These are phyloP conservation scores for Amanita polypyramis DNA, from an alignment of 768 basidiomycete species.

Conservation along the genomic window DNA sequence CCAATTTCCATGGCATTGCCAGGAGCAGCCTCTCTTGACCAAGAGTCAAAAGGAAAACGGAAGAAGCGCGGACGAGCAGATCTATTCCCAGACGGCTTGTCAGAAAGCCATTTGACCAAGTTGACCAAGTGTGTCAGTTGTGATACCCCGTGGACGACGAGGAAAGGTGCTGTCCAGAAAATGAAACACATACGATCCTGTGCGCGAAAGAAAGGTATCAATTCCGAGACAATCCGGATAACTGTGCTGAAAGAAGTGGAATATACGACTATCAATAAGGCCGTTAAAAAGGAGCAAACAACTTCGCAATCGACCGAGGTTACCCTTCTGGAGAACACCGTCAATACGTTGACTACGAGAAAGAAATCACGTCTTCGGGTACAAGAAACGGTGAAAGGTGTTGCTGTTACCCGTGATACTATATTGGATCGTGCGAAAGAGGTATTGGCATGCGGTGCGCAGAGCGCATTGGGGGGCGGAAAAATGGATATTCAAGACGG, in stretches of 20 bases:
- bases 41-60: slow-evolving; percentile 7
- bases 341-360: not conserved
- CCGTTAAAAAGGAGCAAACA: not conserved
- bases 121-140: slow-evolving; percentile 57
- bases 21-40: slow-evolving; percentile 2
- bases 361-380: not conserved
- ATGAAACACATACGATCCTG: slow-evolving; percentile 57
- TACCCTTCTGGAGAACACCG: slow-evolving; percentile 1
- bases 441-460: slow-evolving; percentile 18
- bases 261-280: not conserved
- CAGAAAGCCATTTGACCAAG: slow-evolving; percentile 34
- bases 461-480: slow-evolving; percentile 6
- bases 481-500: not conserved
- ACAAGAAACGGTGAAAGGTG: slow-evolving; percentile 32
- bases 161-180: slow-evolving; percentile 56
- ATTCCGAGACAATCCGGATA: slow-evolving; percentile 41
- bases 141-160: slow-evolving; percentile 55
- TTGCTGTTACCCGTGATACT: slow-evolving; percentile 34
- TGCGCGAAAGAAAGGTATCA: slow-evolving; percentile 47
- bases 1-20: not conserved
- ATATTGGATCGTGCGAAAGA: slow-evolving; percentile 28
- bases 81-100: slow-evolving; percentile 24
- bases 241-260: slow-evolving; percentile 43
- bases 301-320: not conserved
- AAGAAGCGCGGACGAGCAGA: slow-evolving; percentile 12